Evolutionary conservation across 1,139 yeast species (phyloP).

Genomic region (Meyerozyma sp.): DNA sequence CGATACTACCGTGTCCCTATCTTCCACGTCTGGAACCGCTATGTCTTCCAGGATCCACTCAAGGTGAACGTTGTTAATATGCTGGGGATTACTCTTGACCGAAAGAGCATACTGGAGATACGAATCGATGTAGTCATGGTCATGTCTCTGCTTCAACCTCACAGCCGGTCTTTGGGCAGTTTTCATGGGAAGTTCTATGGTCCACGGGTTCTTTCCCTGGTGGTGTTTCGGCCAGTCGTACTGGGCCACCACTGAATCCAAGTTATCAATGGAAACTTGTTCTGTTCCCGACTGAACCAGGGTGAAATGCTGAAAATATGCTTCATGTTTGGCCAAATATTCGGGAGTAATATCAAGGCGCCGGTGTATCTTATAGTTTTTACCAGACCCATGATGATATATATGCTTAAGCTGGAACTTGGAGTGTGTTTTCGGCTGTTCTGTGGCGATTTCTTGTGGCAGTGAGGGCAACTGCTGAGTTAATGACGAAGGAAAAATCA

Average conservation of each 20-base stretch:
- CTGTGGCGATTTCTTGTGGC: neutral
- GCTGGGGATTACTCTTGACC: constrained; percentile 38
- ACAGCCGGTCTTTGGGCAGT: constrained; percentile 23
- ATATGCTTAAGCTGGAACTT: constrained; percentile 39
- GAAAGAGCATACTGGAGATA: constrained; percentile 54
- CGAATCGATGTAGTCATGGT: constrained; percentile 61
- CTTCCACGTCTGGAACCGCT: constrained; percentile 67
- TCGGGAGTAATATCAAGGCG: constrained; percentile 44
- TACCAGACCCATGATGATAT: constrained; percentile 48
- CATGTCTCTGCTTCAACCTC: constrained; percentile 51
- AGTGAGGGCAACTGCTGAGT: neutral
- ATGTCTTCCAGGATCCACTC: constrained; percentile 55
- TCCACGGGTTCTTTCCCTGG: constrained; percentile 39
- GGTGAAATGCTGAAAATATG: constrained; percentile 5
- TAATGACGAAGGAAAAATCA: neutral
- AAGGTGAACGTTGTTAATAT: constrained; percentile 36
- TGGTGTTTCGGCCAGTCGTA: constrained; percentile 38
- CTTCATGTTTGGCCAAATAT: constrained; percentile 19
- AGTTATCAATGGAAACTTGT: constrained; percentile 9
- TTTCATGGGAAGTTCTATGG: constrained; percentile 25
- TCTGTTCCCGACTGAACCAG: neutral
- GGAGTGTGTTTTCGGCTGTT: neutral
- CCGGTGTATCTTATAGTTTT: constrained; percentile 29
- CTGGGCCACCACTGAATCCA: constrained; percentile 22
- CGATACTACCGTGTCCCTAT: constrained; percentile 64